Percentiles rank a stretch among this genome's conserved stretches.
Evolutionary conservation across 768 basidiomycete species (phyloP).

Genomic region (Tricholoma sp.): DNA sequence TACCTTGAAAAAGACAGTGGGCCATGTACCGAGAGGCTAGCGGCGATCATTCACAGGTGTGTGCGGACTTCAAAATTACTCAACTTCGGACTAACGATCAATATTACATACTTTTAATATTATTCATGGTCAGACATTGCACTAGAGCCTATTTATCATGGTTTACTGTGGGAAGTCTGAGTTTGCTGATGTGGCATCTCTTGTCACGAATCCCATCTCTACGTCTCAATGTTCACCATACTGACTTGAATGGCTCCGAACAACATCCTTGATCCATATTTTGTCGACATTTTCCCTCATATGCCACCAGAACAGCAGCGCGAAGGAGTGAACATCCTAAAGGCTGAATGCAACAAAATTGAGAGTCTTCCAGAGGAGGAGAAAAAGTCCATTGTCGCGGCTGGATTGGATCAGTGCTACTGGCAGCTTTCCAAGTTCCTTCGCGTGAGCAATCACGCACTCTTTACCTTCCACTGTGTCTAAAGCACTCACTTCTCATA

Average conservation of each 20-base stretch:
- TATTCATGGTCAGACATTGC: too few species aligned
- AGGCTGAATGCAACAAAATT: neutral
- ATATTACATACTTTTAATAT: too few species aligned
- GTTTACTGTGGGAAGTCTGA: too few species aligned
- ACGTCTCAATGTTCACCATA: neutral
- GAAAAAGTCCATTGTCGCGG: neutral
- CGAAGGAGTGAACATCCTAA: neutral
- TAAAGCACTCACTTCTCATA: neutral
- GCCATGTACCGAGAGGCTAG: too few species aligned
- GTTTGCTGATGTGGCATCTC: neutral
- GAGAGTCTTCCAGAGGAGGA: neutral
- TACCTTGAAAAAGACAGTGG: too few species aligned
- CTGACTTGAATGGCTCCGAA: neutral
- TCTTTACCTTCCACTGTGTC: neutral
- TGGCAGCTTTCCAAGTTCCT: neutral
- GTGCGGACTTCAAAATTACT: too few species aligned
- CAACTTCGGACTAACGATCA: too few species aligned
- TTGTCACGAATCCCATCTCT: neutral
- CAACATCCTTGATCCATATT: neutral
- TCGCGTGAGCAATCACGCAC: neutral
- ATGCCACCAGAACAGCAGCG: neutral
- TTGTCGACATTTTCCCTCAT: neutral
- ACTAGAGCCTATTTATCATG: too few species aligned
- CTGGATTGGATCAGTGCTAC: neutral
- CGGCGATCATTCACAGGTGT: too few species aligned